Conservation (phyloP, 306 rosid genomes). For the Casuarina glauca region DNA sequence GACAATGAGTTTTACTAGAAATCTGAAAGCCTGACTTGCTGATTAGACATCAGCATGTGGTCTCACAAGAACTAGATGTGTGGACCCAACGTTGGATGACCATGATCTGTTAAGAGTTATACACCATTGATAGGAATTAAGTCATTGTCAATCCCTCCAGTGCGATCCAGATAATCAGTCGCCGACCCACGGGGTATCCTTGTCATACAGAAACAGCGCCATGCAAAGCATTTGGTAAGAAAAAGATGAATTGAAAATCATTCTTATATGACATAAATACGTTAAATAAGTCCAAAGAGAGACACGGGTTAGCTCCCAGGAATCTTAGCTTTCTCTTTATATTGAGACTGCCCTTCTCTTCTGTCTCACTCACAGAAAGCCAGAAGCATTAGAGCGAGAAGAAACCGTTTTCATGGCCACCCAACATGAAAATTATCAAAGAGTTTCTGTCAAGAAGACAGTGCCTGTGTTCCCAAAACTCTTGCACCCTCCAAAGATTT, state of each 20-base stretch:
- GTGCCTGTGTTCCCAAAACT: constrained; percentile 50
- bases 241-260: constrained; percentile 21
- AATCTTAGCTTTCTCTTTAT: constrained; percentile 20
- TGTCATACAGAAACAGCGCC: constrained; percentile 42
- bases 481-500: constrained; percentile 38
- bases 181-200: constrained; percentile 14
- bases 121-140: constrained; percentile 36
- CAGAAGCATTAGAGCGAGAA: neutral
- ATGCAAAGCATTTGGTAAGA: constrained; percentile 44
- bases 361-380: constrained; percentile 7
- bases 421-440: constrained; percentile 28
- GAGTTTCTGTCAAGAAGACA: constrained; percentile 46
- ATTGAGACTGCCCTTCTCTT: constrained; percentile 11
- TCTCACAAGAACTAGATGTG: neutral
- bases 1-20: too few species aligned
- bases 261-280: neutral
- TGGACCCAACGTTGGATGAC: constrained; percentile 7
- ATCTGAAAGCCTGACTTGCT: neutral
- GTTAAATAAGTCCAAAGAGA: constrained; percentile 19
- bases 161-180: constrained; percentile 53
- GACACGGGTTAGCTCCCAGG: constrained; percentile 27
- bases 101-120: constrained; percentile 14
- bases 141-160: constrained; percentile 39
- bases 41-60: constrained; percentile 6
- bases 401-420: constrained; percentile 36